These are phyloP conservation scores for Ceriops decandra DNA, from an alignment of 345 rosid genomes.

Conservation along the genomic window DNA sequence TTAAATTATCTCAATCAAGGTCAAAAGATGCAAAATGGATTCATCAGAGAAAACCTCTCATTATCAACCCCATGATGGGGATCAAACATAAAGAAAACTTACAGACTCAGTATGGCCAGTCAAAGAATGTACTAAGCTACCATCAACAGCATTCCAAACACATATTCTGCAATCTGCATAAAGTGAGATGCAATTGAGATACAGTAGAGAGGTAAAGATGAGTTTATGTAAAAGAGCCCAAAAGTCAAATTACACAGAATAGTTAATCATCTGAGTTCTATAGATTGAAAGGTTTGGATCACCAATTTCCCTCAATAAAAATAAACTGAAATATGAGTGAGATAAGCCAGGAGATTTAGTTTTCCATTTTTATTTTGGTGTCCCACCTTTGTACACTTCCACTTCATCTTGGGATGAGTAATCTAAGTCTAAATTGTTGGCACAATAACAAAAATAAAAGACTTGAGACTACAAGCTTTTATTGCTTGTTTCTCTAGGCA, in stretches of 20 bases:
- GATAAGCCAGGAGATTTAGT: background rate
- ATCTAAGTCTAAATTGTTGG: background rate
- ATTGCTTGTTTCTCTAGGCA: background rate
- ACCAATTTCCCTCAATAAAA: background rate
- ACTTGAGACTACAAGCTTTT: background rate
- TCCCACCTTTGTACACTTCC: background rate
- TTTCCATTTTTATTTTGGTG: background rate
- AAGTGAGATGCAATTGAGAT: constrained; percentile 14
- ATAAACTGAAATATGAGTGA: background rate
- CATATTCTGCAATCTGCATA: constrained; percentile 98
- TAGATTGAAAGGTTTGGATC: background rate
- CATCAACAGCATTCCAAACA: constrained; percentile 99
- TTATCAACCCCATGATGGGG: background rate
- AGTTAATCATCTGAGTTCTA: background rate
- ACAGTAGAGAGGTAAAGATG: constrained; percentile 11
- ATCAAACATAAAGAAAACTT: constrained; percentile 33
- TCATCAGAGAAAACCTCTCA: too few species aligned
- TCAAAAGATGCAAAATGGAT: too few species aligned
- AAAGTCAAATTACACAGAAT: constrained; percentile 5
- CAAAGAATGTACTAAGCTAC: constrained; percentile 91
- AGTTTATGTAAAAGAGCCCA: constrained; percentile 1
- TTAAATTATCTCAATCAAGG: too few species aligned
- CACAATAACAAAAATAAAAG: background rate
- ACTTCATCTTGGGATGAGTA: background rate
- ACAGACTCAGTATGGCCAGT: constrained; percentile 94